These are phyloP conservation scores for Lachancea nothofagi DNA, from an alignment of 805 yeast species.

Conservation along the genomic window DNA sequence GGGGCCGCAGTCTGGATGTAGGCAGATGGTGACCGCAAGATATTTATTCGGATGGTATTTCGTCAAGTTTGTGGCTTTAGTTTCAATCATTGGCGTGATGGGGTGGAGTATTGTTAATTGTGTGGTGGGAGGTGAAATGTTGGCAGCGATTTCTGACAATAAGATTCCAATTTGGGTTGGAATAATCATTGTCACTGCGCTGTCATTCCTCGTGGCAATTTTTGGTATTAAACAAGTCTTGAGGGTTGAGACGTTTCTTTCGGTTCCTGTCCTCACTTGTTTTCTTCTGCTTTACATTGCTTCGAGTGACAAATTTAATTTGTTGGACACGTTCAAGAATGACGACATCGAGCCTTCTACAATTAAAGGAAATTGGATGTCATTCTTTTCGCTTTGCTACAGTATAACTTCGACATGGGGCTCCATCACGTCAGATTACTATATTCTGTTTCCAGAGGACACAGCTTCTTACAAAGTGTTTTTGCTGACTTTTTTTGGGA, in stretches of 20 bases:
- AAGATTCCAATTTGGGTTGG: slow-evolving; percentile 69
- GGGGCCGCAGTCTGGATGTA: slow-evolving; percentile 88
- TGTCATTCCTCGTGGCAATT: slow-evolving; percentile 62
- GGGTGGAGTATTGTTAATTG: slow-evolving; percentile 96
- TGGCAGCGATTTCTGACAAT: slow-evolving; percentile 59
- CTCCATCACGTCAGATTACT: slow-evolving; percentile 78
- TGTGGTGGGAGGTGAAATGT: slow-evolving; percentile 82
- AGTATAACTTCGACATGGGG: slow-evolving; percentile 89
- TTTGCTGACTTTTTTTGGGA: slow-evolving; percentile 57
- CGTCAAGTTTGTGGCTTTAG: slow-evolving; percentile 67
- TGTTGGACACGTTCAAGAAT: slow-evolving; percentile 32
- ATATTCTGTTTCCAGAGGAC: slow-evolving; percentile 70
- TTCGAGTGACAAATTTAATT: slow-evolving; percentile 43
- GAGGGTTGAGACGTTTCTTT: slow-evolving; percentile 59
- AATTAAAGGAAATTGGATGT: slow-evolving; percentile 60
- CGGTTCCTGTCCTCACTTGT: slow-evolving; percentile 63
- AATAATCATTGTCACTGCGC: slow-evolving; percentile 59
- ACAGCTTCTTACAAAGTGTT: slow-evolving; percentile 53
- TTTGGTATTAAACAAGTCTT: slow-evolving; percentile 74
- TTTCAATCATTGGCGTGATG: slow-evolving; percentile 66
- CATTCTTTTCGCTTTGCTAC: slow-evolving; percentile 67
- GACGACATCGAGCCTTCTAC: slow-evolving; percentile 34
- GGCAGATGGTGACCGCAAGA: slow-evolving; percentile 82
- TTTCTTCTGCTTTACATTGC: slow-evolving; percentile 64
- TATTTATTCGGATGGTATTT: slow-evolving; percentile 82